Evolutionary conservation across 2,329 filamentous ascomycete genomes (phyloP), one percentile per base, ranked within the genome.

Genomic region (Westerdykella ornata): DNA sequence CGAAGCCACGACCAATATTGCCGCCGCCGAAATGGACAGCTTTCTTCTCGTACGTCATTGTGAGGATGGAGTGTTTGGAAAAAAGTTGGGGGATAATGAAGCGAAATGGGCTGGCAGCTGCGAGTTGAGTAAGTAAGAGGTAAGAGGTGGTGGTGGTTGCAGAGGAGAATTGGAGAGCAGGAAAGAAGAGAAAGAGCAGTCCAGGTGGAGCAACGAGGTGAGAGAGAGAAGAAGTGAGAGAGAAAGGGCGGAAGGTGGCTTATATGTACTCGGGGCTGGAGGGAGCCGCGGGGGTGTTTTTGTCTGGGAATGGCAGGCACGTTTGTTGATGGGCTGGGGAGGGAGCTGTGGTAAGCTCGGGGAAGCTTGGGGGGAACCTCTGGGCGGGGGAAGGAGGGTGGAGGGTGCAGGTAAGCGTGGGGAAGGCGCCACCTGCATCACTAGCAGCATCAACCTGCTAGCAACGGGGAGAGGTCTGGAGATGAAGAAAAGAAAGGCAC

Each of bases 21-120:
- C 72, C 72, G 48, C 72, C 72, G 50, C 72, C 72, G 51, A 75
- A 75, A 62, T 75, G 72, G 39, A 75, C 66, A 46, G 70, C 71
- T 60, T 74, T 74, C 66, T 71, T 71, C 28, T 65, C 63, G 54
- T 56, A 65, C 39, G 54, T 26, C 62, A 66, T 66, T 41, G 38
- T 61, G 48, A 17, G 33, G 52, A 38, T 43, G 47, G 47, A 29
- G 39, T 37, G 41, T 44, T 42, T 19, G 16, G 22, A 19, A 18
- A 12, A 26, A 26, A 26, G 17, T 9, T 31, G 39, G 39, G 29
- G 36, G 28, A 38, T 16, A 20, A 26, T 38, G 42, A 31, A 33
- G 33, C 22, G 13, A 29, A 50, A 32, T 39, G 33, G 38, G 54
- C 42, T 26, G 12, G 22, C 22, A 15, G 34, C 17, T 12, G 34